Conservation (phyloP, 2,329 filamentous ascomycete species). For the Westerdykella ornata region DNA sequence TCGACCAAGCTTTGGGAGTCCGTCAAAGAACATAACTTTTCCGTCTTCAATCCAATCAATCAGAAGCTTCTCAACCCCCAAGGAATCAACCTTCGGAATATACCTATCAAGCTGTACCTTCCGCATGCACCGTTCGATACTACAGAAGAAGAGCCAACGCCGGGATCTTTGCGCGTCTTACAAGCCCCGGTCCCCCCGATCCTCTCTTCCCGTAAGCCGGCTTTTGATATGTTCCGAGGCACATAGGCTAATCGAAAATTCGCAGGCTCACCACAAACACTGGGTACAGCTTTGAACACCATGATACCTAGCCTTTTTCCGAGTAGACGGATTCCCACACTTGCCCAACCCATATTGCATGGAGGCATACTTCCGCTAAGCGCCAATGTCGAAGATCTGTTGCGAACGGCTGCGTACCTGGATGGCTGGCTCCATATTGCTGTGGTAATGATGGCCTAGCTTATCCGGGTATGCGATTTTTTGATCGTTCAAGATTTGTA, state of each 20-base stretch:
- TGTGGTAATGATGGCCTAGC: slow-evolving; percentile 61
- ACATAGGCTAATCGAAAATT: slow-evolving; percentile 9
- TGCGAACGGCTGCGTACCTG: slow-evolving; percentile 74
- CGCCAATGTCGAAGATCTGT: slow-evolving; percentile 74
- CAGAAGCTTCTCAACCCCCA: slow-evolving; percentile 66
- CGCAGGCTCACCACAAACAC: slow-evolving; percentile 53
- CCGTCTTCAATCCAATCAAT: slow-evolving; percentile 66
- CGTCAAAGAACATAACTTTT: slow-evolving; percentile 69
- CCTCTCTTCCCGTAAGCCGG: slow-evolving; percentile 33
- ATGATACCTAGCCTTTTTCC: slow-evolving; percentile 80
- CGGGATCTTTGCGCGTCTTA: slow-evolving; percentile 48
- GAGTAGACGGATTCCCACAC: slow-evolving; percentile 72
- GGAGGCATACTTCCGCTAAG: slow-evolving; percentile 75
- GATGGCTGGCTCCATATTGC: slow-evolving; percentile 89
- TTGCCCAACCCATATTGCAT: slow-evolving; percentile 80
- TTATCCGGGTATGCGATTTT: too few relatives aligned
- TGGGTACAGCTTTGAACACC: slow-evolving; percentile 70
- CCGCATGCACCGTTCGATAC: slow-evolving; percentile 40
- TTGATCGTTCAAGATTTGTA: too few relatives aligned
- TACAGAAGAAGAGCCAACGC: slow-evolving; percentile 15
- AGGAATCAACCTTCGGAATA: slow-evolving; percentile 62
- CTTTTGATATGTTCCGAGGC: background rate
- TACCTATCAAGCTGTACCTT: slow-evolving; percentile 86
- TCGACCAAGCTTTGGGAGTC: slow-evolving; percentile 77
- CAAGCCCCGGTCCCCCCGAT: slow-evolving; percentile 63